These are phyloP conservation scores for Russula vinacea DNA, from an alignment of 768 basidiomycete species.

Conservation along the genomic window DNA sequence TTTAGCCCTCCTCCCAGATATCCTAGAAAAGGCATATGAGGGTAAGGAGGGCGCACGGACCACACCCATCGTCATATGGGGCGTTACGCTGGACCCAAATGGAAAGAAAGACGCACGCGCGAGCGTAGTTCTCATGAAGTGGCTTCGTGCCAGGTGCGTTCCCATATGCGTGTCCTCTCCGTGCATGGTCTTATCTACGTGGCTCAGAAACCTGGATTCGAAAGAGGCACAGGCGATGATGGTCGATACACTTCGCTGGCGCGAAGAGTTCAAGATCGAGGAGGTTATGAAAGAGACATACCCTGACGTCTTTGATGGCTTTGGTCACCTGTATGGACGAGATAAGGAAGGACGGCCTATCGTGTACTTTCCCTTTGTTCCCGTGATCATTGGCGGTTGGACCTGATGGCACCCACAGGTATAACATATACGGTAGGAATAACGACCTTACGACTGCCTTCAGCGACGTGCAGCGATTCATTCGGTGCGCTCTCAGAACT, in stretches of 20 bases:
- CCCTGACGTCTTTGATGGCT: conserved; percentile 41
- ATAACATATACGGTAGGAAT: conserved; percentile 76
- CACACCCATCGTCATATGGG: conserved; percentile 62
- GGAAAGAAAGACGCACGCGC: conserved; percentile 55
- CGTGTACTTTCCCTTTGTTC: conserved; percentile 45
- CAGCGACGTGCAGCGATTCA: conserved; percentile 69
- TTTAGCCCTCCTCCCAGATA: conserved; percentile 45
- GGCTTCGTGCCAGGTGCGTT: conserved; percentile 68
- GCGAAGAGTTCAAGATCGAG: conserved; percentile 61
- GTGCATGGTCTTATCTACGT: conserved; percentile 36
- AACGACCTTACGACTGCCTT: conserved; percentile 68
- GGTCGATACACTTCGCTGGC: conserved; percentile 66
- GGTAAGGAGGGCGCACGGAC: conserved; percentile 52
- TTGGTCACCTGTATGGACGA: conserved; percentile 63
- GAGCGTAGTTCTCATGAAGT: conserved; percentile 79
- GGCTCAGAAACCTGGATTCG: conserved; percentile 43
- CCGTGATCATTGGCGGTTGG: neutral
- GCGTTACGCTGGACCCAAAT: conserved; percentile 62
- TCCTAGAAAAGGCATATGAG: conserved; percentile 58
- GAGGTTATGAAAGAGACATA: conserved; percentile 52
- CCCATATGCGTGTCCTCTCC: neutral
- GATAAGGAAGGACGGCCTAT: conserved; percentile 72
- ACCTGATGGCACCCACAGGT: conserved; percentile 41
- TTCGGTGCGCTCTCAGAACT: conserved; percentile 48
- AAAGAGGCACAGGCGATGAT: conserved; percentile 62